These are phyloP conservation scores for Trichoderma lentiforme DNA, from an alignment of 2,329 filamentous ascomycete species.

Conservation along the genomic window DNA sequence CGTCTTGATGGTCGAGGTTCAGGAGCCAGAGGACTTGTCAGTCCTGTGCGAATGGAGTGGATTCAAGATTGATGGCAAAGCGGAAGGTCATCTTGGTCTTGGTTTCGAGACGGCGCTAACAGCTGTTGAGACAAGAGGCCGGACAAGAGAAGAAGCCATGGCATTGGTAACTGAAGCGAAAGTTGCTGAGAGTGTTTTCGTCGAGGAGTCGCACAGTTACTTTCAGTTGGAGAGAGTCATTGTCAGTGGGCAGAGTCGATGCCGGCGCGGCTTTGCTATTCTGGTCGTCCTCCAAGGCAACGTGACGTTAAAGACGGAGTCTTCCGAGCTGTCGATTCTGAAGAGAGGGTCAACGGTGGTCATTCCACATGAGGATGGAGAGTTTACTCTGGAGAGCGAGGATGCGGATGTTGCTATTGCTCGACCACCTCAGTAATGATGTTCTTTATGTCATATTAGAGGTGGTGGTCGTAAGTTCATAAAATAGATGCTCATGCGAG, in stretches of 20 bases:
- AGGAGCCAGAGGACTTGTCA: constrained; percentile 23
- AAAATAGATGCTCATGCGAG: neutral
- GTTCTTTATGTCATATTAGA: neutral
- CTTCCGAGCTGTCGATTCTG: constrained; percentile 1
- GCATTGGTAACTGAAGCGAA: constrained; percentile 6
- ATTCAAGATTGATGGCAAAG: constrained; percentile 19
- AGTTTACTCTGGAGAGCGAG: constrained; percentile 15
- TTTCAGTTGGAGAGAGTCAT: constrained; percentile 19
- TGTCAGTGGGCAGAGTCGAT: neutral
- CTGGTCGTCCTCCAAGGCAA: constrained; percentile 16
- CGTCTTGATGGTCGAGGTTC: constrained; percentile 22
- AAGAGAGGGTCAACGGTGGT: constrained; percentile 21
- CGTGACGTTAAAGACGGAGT: constrained; percentile 11
- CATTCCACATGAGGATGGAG: constrained; percentile 20
- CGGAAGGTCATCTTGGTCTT: constrained; percentile 21
- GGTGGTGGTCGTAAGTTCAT: neutral
- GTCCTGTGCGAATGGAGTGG: constrained; percentile 23
- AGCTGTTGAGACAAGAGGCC: constrained; percentile 16
- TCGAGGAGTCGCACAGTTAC: constrained; percentile 18
- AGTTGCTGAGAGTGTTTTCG: constrained; percentile 4
- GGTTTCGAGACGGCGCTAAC: constrained; percentile 22
- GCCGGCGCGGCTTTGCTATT: constrained; percentile 19
- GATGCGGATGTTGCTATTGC: constrained; percentile 20
- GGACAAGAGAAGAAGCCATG: constrained; percentile 16
- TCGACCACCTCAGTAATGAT: constrained; percentile 15